Percentiles rank a stretch among this genome's conserved stretches.
Evolutionary conservation across 148 eudicot genomes (phyloP).

Genomic region (Bassia scoparia): DNA sequence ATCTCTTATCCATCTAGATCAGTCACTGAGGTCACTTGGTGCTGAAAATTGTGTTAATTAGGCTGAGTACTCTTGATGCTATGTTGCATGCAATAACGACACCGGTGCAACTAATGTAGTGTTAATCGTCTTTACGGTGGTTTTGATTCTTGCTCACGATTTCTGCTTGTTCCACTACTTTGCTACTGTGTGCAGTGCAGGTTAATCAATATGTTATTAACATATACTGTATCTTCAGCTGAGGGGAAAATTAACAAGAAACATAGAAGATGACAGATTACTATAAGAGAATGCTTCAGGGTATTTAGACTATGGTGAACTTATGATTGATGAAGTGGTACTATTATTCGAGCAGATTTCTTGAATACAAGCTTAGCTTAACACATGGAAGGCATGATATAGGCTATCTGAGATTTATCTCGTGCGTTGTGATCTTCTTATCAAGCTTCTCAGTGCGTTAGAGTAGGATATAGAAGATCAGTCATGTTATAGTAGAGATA

Average conservation of each 20-base stretch:
- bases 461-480: neutral
- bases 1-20: conserved; percentile 63
- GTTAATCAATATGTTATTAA: neutral
- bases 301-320: neutral
- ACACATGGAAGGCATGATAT: neutral
- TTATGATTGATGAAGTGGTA: neutral
- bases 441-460: neutral
- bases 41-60: conserved; percentile 57
- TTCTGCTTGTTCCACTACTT: neutral
- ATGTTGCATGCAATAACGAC: conserved; percentile 60
- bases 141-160: conserved; percentile 20
- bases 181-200: neutral
- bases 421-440: neutral
- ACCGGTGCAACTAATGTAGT: conserved; percentile 83
- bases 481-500: neutral
- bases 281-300: neutral
- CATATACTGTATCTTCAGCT: neutral
- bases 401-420: neutral
- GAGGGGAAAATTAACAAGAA: neutral
- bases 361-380: neutral
- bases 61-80: conserved; percentile 68
- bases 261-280: neutral
- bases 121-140: conserved; percentile 92
- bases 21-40: conserved; percentile 78
- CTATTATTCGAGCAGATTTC: neutral